Evolutionary conservation across 257 asterid species (phyloP).

Genomic region (Salvia hispanica): DNA sequence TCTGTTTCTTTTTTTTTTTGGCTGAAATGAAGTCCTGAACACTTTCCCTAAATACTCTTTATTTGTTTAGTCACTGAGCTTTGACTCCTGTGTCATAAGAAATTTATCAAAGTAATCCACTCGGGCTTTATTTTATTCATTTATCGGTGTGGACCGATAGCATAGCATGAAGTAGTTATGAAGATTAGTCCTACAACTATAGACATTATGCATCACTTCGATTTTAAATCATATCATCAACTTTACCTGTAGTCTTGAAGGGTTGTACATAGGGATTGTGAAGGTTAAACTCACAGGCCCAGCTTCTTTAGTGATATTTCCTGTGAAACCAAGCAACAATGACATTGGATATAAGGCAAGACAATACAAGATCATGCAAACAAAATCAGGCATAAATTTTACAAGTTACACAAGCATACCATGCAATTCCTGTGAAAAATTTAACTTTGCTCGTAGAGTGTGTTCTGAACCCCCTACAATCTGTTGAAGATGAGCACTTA

Average conservation of each 20-base stretch:
- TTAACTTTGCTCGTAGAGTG: conserved; percentile 91
- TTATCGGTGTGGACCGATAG: neutral
- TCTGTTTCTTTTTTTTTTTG: too few relatives aligned
- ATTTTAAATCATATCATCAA: too few relatives aligned
- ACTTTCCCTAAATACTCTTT: too few relatives aligned
- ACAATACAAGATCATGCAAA: conserved; percentile 1
- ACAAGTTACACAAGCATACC: conserved; percentile 48
- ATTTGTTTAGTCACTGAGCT: too few relatives aligned
- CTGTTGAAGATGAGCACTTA: conserved; percentile 44
- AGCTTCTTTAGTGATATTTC: conserved; percentile 96
- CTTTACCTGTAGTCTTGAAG: conserved; percentile 94
- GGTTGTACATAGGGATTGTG: conserved; percentile 96
- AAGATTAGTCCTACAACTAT: neutral
- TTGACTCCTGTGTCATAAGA: too few relatives aligned
- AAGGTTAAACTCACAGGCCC: conserved; percentile 99
- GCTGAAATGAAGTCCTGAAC: too few relatives aligned
- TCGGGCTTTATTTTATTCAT: neutral
- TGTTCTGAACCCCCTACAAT: conserved; percentile 93
- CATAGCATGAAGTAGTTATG: neutral
- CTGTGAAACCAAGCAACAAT: conserved; percentile 40
- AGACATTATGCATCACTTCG: neutral
- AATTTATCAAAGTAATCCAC: neutral
- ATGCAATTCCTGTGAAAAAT: conserved; percentile 89
- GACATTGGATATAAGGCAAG: neutral
- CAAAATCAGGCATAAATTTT: conserved; percentile 5